These are phyloP conservation scores for Neonectria sp. DNA, from an alignment of 2,329 filamentous ascomycete genomes.

Conservation along the genomic window DNA sequence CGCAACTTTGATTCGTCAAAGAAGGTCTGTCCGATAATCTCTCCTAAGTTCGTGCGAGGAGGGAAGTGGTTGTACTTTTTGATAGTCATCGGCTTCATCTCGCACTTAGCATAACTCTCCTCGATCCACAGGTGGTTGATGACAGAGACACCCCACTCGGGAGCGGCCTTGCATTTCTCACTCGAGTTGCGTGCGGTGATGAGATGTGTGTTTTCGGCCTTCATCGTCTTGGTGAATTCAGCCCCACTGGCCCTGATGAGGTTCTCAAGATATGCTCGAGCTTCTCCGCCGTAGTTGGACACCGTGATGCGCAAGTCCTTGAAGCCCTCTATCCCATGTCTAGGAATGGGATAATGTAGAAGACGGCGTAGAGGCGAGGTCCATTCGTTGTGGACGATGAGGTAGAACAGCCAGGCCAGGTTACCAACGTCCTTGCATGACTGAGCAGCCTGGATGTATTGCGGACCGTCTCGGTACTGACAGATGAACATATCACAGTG, in stretches of 20 bases:
- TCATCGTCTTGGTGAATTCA: conserved; percentile 95
- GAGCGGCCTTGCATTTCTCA: conserved; percentile 93
- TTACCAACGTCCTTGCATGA: conserved; percentile 89
- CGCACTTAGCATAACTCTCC: conserved; percentile 94
- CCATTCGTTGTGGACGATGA: conserved; percentile 92
- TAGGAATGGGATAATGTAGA: conserved; percentile 90
- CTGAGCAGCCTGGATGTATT: conserved; percentile 84
- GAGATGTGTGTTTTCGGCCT: conserved; percentile 94
- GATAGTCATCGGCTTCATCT: conserved; percentile 79
- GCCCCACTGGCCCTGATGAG: conserved; percentile 88
- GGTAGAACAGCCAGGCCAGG: conserved; percentile 91
- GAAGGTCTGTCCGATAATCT: conserved; percentile 91
- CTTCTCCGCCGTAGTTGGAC: conserved; percentile 97
- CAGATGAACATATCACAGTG: conserved; percentile 89
- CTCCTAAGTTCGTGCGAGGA: conserved; percentile 88
- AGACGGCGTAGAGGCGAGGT: conserved; percentile 86
- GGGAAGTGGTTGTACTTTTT: conserved; percentile 90
- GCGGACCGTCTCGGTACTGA: conserved; percentile 84
- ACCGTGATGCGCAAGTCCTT: conserved; percentile 84
- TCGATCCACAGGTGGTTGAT: conserved; percentile 98
- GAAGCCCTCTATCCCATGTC: conserved; percentile 85
- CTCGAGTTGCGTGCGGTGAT: conserved; percentile 91
- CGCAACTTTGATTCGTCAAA: conserved; percentile 76
- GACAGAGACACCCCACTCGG: conserved; percentile 92
- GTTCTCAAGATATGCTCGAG: conserved; percentile 93